These are phyloP conservation scores for Sextonia rubra DNA, from an alignment of 164 flowering plant species.

Conservation along the genomic window DNA sequence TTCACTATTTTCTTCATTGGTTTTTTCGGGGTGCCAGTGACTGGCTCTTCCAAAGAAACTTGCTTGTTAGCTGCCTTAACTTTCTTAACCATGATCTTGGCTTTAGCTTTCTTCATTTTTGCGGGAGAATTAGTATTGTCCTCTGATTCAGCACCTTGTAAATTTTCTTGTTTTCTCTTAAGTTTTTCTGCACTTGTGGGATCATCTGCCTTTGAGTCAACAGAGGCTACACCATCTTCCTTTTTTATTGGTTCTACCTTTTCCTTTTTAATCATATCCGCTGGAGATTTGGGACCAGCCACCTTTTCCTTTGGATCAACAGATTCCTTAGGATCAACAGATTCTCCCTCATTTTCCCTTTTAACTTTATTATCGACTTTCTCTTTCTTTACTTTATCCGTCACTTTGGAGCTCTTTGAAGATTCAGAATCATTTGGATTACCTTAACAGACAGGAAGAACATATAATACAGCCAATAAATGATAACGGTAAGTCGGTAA, in stretches of 20 bases:
- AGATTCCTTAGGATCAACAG: not conserved
- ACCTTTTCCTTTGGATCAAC: not conserved
- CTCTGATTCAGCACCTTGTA: slow-evolving; percentile 8
- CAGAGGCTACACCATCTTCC: not conserved
- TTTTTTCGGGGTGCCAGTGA: slow-evolving; percentile 19
- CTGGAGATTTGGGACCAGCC: slow-evolving; percentile 9
- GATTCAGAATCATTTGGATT: slow-evolving; percentile 23
- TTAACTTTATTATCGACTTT: slow-evolving; percentile 28
- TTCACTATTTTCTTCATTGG: slow-evolving; percentile 60
- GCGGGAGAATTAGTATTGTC: not conserved
- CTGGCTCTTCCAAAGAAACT: not conserved
- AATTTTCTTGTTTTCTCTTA: slow-evolving; percentile 11
- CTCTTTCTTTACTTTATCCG: slow-evolving; percentile 17
- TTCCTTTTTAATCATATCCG: slow-evolving; percentile 1
- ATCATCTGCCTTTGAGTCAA: slow-evolving; percentile 3
- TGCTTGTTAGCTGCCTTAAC: not conserved
- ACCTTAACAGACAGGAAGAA: slow-evolving; percentile 14
- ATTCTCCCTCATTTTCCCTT: not conserved
- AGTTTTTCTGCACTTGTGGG: slow-evolving; percentile 13
- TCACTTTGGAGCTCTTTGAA: slow-evolving; percentile 20
- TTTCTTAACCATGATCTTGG: not conserved
- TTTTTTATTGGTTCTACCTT: slow-evolving; percentile 8
- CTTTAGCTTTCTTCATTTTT: not conserved
- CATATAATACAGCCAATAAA: not conserved
- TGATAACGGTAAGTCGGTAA: too few relatives aligned